Percentiles rank a stretch among this genome's conserved stretches.
These are phyloP conservation scores for Ustilago bromivora DNA, from an alignment of 1,284 basidiomycete genomes.

Conservation along the genomic window DNA sequence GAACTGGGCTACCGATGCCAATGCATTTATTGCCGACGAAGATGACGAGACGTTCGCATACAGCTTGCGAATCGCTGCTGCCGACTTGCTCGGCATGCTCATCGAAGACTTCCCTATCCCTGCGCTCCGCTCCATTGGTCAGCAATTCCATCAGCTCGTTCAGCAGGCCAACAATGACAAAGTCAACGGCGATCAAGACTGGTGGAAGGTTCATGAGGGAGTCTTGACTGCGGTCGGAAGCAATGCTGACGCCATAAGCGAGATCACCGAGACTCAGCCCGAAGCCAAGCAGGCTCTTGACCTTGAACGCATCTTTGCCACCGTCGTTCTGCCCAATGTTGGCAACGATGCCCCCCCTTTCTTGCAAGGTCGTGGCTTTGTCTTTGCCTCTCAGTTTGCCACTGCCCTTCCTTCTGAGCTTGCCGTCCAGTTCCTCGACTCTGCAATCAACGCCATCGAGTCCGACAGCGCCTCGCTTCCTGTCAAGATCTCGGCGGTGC, in stretches of 20 bases:
- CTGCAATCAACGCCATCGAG: slow-evolving; percentile 87
- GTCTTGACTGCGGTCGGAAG: slow-evolving; percentile 86
- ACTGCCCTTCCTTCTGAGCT: slow-evolving; percentile 79
- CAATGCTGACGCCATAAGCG: slow-evolving; percentile 80
- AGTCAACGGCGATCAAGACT: slow-evolving; percentile 66
- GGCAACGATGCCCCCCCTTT: slow-evolving; percentile 78
- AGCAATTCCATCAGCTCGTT: slow-evolving; percentile 71
- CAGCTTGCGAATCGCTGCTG: slow-evolving; percentile 83
- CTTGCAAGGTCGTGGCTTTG: slow-evolving; percentile 91
- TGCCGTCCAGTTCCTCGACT: slow-evolving; percentile 77
- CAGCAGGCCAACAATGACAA: slow-evolving; percentile 72
- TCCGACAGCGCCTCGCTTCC: slow-evolving; percentile 78
- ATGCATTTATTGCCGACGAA: slow-evolving; percentile 92
- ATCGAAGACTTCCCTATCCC: slow-evolving; percentile 77
- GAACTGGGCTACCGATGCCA: slow-evolving; percentile 87
- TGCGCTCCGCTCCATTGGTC: slow-evolving; percentile 73
- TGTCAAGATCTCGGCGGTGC: slow-evolving; percentile 90
- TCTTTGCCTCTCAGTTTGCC: slow-evolving; percentile 91
- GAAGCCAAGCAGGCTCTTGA: slow-evolving; percentile 72
- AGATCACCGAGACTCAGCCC: slow-evolving; percentile 78
- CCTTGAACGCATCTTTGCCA: slow-evolving; percentile 79
- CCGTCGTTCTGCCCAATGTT: slow-evolving; percentile 83
- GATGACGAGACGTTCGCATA: slow-evolving; percentile 89
- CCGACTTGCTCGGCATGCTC: slow-evolving; percentile 85
- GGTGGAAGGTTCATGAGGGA: slow-evolving; percentile 86